A percentile compares a stretch with the other conserved stretches of the same genome.
Conservation (phyloP, 1,139 yeast genomes). For the Kodamaea ohmeri region DNA sequence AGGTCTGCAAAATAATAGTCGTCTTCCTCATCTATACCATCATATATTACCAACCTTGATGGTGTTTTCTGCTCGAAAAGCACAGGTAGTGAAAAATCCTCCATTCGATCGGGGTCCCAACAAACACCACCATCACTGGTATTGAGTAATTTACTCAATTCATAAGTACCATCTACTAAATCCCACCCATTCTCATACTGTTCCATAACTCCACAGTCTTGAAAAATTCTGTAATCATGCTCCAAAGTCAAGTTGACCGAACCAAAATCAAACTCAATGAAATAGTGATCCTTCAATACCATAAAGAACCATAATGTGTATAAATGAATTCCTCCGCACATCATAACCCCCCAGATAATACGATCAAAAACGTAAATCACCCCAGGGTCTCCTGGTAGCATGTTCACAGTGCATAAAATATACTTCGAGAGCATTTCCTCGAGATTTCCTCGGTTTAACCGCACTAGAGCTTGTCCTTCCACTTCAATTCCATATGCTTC, state of each 20-base stretch:
- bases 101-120: slow-evolving; percentile 22
- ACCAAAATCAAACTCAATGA: slow-evolving; percentile 23
- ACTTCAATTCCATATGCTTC: slow-evolving; percentile 8
- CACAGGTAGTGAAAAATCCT: slow-evolving; percentile 23
- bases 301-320: slow-evolving; percentile 42
- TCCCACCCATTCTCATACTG: slow-evolving; percentile 24
- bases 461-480: not conserved
- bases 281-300: slow-evolving; percentile 28
- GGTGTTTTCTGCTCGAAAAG: slow-evolving; percentile 9
- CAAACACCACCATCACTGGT: slow-evolving; percentile 12
- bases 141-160: slow-evolving; percentile 12
- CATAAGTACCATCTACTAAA: slow-evolving; percentile 18
- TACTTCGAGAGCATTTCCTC: slow-evolving; percentile 34
- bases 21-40: slow-evolving; percentile 11
- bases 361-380: slow-evolving; percentile 30
- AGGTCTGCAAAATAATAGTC: slow-evolving; percentile 16
- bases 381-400: slow-evolving; percentile 36
- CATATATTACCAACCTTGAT: slow-evolving; percentile 10
- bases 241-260: slow-evolving; percentile 19
- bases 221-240: slow-evolving; percentile 19
- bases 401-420: slow-evolving; percentile 27
- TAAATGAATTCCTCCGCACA: slow-evolving; percentile 45
- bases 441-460: slow-evolving; percentile 12
- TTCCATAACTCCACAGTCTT: slow-evolving; percentile 13
- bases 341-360: slow-evolving; percentile 37